Evolutionary conservation across 176 grass and related monocot genomes (phyloP).

Genomic region (Secale cereale): DNA sequence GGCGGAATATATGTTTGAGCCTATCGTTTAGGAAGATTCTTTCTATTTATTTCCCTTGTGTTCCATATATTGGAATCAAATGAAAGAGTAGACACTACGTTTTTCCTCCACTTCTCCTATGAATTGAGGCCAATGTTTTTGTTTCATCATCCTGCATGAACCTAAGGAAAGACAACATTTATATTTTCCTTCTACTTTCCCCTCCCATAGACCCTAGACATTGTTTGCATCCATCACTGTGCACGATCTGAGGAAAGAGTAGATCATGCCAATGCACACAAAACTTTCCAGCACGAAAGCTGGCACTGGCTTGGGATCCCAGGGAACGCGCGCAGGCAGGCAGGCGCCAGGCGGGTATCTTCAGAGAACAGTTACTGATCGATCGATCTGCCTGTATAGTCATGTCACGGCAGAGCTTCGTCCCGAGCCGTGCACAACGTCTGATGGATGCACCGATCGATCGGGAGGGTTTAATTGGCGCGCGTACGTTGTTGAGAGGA

Average conservation of each 20-base stretch:
- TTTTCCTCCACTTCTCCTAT: too few species aligned
- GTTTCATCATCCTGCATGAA: neutral
- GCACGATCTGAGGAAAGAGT: too few species aligned
- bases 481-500: constrained; percentile 55
- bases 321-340: neutral
- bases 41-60: neutral
- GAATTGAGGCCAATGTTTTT: neutral
- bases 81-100: neutral
- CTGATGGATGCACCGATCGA: neutral
- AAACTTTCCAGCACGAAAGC: neutral
- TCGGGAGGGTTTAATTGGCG: constrained; percentile 13
- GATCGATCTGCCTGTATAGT: constrained; percentile 28
- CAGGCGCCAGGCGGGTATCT: neutral
- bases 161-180: too few species aligned
- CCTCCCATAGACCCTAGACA: too few species aligned
- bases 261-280: neutral
- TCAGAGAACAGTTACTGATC: neutral
- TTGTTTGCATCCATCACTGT: neutral
- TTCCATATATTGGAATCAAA: neutral
- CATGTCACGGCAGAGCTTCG: constrained; percentile 21
- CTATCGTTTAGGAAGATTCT: neutral
- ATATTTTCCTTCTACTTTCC: too few species aligned
- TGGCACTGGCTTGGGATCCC: neutral
- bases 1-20: too few species aligned
- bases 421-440: neutral